Conservation (phyloP, 805 yeast species). For the Cyberlindnera xishuangbannaensis region DNA sequence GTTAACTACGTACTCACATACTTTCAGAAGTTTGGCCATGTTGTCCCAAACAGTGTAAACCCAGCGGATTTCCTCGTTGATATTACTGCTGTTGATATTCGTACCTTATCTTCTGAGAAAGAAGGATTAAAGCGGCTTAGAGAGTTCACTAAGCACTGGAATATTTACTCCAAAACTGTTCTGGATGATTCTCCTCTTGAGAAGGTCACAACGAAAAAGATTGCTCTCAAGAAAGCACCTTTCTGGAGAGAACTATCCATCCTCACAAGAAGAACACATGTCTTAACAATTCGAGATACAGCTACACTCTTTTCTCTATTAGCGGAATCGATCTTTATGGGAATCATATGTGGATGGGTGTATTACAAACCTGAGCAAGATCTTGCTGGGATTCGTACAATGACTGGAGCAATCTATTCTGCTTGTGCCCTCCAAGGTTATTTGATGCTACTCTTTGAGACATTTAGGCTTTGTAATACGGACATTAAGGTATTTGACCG, state of each 20-base stretch:
- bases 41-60: slow-evolving; percentile 37
- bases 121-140: slow-evolving; percentile 28
- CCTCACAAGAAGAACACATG: slow-evolving; percentile 33
- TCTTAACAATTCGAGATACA: slow-evolving; percentile 41
- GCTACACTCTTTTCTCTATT: slow-evolving; percentile 29
- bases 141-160: slow-evolving; percentile 32
- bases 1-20: slow-evolving; percentile 37
- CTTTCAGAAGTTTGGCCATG: slow-evolving; percentile 38
- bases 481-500: slow-evolving; percentile 59
- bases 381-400: slow-evolving; percentile 59
- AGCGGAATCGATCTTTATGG: slow-evolving; percentile 21
- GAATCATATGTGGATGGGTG: slow-evolving; percentile 61
- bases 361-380: slow-evolving; percentile 57
- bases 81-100: slow-evolving; percentile 41
- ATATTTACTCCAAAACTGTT: slow-evolving; percentile 5
- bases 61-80: slow-evolving; percentile 52
- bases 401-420: slow-evolving; percentile 45
- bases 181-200: neutral
- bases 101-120: slow-evolving; percentile 32
- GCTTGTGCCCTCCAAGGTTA: slow-evolving; percentile 52
- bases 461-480: slow-evolving; percentile 47
- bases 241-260: slow-evolving; percentile 37
- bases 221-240: slow-evolving; percentile 31
- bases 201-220: neutral
- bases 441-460: slow-evolving; percentile 50